phyloP scores from a whole-genome alignment of 345 rosid genomes.

The Syzygium grande region DNA sequence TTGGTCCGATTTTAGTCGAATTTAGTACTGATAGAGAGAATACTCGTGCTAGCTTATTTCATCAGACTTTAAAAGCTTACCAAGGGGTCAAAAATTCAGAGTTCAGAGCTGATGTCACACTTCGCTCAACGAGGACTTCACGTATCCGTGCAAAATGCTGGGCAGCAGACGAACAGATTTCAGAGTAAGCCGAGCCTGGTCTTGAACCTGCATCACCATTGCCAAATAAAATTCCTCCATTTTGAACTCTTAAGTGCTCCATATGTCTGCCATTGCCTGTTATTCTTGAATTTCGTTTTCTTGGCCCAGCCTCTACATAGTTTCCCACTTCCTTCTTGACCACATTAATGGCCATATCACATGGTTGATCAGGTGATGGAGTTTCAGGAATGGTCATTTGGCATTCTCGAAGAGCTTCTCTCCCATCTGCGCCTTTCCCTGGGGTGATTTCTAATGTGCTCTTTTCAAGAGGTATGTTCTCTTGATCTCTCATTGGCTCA shows the following conservation, averaged over 20 bases:
- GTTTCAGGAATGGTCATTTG: constrained; percentile 95
- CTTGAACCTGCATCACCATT: constrained; percentile 43
- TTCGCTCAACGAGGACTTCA: constrained; percentile 84
- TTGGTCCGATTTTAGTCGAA: not conserved
- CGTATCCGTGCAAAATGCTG: constrained; percentile 90
- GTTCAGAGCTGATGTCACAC: constrained; percentile 83
- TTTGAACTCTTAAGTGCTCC: constrained; percentile 49
- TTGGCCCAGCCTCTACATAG: constrained; percentile 58
- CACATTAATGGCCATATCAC: constrained; percentile 41
- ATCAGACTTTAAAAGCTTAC: constrained; percentile 30
- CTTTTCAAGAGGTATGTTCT: constrained; percentile 76
- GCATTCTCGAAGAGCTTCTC: constrained; percentile 54
- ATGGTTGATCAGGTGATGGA: constrained; percentile 94
- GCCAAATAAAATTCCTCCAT: constrained; percentile 55
- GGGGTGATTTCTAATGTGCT: constrained; percentile 63
- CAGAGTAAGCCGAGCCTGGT: constrained; percentile 66
- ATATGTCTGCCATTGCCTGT: constrained; percentile 37
- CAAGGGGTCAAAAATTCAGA: constrained; percentile 93
- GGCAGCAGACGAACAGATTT: constrained; percentile 85
- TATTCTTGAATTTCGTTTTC: constrained; percentile 70
- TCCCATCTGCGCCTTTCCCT: constrained; percentile 49
- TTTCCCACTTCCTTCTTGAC: constrained; percentile 71
- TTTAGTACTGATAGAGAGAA: not conserved
- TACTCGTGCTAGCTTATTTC: not conserved
- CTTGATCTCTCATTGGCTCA: constrained; percentile 58